Evolutionary conservation across 148 eudicot species (phyloP).

Genomic region (Heliosperma pusillum): DNA sequence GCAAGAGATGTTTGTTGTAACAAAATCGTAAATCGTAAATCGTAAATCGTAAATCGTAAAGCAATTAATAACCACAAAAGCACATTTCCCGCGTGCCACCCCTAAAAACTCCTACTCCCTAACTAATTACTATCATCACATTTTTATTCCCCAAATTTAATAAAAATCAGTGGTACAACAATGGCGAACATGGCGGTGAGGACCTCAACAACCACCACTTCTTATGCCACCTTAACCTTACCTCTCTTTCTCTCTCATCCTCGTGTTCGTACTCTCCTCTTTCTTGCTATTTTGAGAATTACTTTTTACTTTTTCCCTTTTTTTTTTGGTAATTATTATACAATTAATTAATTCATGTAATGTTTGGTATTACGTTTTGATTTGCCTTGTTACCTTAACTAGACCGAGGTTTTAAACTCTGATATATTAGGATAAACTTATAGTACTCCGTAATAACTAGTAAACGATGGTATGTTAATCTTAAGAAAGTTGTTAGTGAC

Average conservation of each 20-base stretch:
- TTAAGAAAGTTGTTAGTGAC: background rate
- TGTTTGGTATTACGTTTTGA: background rate
- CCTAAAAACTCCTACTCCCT: background rate
- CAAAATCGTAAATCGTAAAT: too few species aligned
- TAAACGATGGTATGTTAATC: background rate
- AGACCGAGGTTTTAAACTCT: too few species aligned
- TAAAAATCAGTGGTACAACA: background rate
- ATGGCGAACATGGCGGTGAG: conserved; percentile 32
- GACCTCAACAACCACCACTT: conserved; percentile 31
- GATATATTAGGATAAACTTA: background rate
- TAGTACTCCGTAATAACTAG: background rate
- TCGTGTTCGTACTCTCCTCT: conserved; percentile 34
- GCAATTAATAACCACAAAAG: conserved; percentile 3
- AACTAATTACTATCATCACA: too few species aligned
- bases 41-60: too few species aligned
- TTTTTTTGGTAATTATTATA: background rate
- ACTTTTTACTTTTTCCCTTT: background rate
- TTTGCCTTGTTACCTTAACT: too few species aligned
- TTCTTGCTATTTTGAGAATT: too few species aligned
- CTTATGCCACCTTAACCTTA: conserved; percentile 50
- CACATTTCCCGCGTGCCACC: background rate
- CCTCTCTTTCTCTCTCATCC: conserved; percentile 46
- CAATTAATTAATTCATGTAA: too few species aligned
- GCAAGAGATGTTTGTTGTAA: too few species aligned
- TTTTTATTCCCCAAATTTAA: background rate